Base-by-base conservation (phyloP, 768 basidiomycete genomes). In the Pisolithus tinctorius region DNA sequence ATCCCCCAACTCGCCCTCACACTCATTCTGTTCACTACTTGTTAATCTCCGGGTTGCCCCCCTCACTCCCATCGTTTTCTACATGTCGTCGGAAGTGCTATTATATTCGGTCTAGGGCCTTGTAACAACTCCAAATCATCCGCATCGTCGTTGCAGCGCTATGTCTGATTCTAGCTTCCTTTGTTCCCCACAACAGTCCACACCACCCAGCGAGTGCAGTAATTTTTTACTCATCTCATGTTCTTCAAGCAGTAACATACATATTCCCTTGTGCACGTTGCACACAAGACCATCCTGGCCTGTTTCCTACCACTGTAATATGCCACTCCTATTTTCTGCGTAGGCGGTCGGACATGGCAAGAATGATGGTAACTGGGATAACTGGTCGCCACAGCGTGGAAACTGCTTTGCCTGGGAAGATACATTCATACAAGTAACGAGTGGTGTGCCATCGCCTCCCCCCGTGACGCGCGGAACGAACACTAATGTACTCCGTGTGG, bases 71-170 rank as follows among this genome's bases (percentile, higher is more conserved):
- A 20, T 20, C 20, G 20, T 20, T 65, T 46, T 45, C 55, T 48
- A 56, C 54, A 26, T 54, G 50, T 51, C 47, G 50, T 51, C 47
- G 55, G 55, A 64, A 63, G 63, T 69, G 66, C 60, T 68, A 60
- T 64, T 69, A 66, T 67, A 66, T 67, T 65, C 53, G 52, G 54
- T 68, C 52, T 64, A 69, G 67, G 67, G 62, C 62, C 66, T 49
- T 69, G 68, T 67, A 69, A 68, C 68, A 68, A 62, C 63, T 64
- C 59, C 59, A 58, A 63, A 50, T 62, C 58, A 52, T 58, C 56
- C 63, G 57, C 65, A 58, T 61, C 63, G 47, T 58, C 65, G 57
- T 56, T 63, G 56, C 55, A 49, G 59, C 58, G 43, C 54, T 56
- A 55, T 57, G 58, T 62, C 60, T 66, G 54, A 66, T 66, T 58